Conservation (phyloP, 345 rosid species). For the Pelargonium nanum region DNA sequence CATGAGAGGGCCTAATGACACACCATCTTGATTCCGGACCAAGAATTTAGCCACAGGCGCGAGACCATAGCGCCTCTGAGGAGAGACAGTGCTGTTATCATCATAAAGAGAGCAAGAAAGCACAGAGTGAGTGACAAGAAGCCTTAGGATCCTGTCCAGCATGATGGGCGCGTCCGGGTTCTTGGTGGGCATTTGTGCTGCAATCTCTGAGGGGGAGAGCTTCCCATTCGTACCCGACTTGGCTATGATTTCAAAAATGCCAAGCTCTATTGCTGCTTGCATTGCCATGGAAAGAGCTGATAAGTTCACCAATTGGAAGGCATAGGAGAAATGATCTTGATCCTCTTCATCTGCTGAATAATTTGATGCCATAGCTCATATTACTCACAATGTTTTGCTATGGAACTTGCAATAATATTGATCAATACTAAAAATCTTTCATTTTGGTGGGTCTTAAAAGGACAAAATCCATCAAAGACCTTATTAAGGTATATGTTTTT, state of each 20-base stretch:
- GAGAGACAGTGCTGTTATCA: not conserved
- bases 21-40: slow-evolving; percentile 13
- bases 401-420: too few species aligned
- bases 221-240: not conserved
- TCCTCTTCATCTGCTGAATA: too few species aligned
- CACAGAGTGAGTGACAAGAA: slow-evolving; percentile 18
- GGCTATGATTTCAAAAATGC: slow-evolving; percentile 3
- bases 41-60: slow-evolving; percentile 29
- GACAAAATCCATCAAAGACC: too few species aligned
- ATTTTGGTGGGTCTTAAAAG: too few species aligned
- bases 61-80: slow-evolving; percentile 16
- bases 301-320: too few species aligned
- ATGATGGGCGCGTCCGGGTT: not conserved
- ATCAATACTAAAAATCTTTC: too few species aligned
- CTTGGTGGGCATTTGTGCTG: not conserved
- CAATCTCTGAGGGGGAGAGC: slow-evolving; percentile 4
- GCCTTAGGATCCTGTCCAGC: slow-evolving; percentile 1
- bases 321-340: too few species aligned
- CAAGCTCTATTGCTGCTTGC: slow-evolving; percentile 1
- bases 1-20: slow-evolving; percentile 16
- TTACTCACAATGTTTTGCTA: too few species aligned
- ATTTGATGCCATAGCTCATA: too few species aligned
- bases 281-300: not conserved
- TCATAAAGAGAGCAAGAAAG: slow-evolving; percentile 13
- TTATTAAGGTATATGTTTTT: too few species aligned